Evolutionary conservation across 495 filamentous ascomycete species (phyloP).

Genomic region (Cryomyces antarcticus): DNA sequence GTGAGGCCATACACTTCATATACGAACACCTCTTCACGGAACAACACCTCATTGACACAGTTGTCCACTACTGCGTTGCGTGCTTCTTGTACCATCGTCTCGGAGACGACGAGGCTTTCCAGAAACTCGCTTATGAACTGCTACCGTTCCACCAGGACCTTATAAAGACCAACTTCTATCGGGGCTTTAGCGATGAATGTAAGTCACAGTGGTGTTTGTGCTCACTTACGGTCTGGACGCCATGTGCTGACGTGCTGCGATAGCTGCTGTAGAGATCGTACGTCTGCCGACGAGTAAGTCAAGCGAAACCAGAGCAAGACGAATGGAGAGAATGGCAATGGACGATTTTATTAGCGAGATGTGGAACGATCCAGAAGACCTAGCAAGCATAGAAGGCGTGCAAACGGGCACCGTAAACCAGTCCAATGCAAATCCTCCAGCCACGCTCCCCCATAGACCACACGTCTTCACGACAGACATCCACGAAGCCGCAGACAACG

Average conservation of each 20-base stretch:
- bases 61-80: conserved; percentile 17
- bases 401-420: neutral
- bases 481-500: too few species aligned
- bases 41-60: conserved; percentile 8
- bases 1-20: conserved; percentile 12
- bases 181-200: conserved; percentile 15
- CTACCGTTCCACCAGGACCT: conserved; percentile 14
- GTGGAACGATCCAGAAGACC: neutral
- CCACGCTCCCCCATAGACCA: too few species aligned
- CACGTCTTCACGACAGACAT: too few species aligned
- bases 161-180: conserved; percentile 8
- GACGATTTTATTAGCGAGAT: neutral
- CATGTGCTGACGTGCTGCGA: neutral
- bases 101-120: conserved; percentile 9
- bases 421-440: too few species aligned
- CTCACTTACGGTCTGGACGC: neutral
- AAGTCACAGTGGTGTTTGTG: too few species aligned
- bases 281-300: neutral
- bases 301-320: neutral
- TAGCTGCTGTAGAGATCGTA: neutral
- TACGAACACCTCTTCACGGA: conserved; percentile 11
- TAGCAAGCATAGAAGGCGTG: neutral
- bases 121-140: conserved; percentile 7
- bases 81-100: conserved; percentile 13
- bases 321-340: neutral